Percentiles rank a stretch among this genome's conserved stretches.
These are phyloP conservation scores for Serendipita sp. DNA, from an alignment of 768 basidiomycete genomes.

Conservation along the genomic window DNA sequence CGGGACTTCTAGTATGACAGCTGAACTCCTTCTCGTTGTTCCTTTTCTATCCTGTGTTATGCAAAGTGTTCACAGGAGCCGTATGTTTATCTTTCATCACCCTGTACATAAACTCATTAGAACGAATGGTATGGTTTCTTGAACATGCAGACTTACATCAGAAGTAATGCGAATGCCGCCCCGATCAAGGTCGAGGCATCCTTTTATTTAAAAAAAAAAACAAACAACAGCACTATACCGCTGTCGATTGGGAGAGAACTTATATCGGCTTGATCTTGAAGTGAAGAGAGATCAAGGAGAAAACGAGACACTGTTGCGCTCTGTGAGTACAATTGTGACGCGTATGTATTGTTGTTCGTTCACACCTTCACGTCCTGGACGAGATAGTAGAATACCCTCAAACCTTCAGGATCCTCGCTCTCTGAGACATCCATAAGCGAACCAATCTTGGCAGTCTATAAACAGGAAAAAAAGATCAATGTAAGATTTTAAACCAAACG, in stretches of 20 bases:
- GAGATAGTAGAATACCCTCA: conserved; percentile 95
- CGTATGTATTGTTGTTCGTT: not conserved
- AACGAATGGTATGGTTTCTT: not conserved
- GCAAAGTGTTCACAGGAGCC: too few species aligned
- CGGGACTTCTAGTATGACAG: too few species aligned
- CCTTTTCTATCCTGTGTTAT: too few species aligned
- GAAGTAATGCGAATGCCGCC: not conserved
- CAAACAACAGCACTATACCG: not conserved
- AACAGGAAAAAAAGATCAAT: not conserved
- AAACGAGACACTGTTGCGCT: conserved; percentile 69
- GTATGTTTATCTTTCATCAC: too few species aligned
- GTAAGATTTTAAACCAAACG: not conserved
- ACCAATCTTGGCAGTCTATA: conserved; percentile 93
- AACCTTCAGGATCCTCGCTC: conserved; percentile 86
- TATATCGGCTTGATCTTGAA: conserved; percentile 99
- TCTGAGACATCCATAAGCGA: conserved; percentile 93
- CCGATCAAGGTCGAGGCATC: not conserved
- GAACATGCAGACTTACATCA: not conserved
- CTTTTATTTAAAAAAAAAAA: not conserved
- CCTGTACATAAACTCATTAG: too few species aligned
- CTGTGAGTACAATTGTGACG: not conserved
- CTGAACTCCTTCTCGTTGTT: too few species aligned
- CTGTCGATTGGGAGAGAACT: conserved; percentile 7
- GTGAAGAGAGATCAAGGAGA: conserved; percentile 94
- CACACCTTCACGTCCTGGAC: conserved; percentile 91